Conservation (phyloP, 2,329 filamentous ascomycete genomes). For the Aspergillus carbonarius region DNA sequence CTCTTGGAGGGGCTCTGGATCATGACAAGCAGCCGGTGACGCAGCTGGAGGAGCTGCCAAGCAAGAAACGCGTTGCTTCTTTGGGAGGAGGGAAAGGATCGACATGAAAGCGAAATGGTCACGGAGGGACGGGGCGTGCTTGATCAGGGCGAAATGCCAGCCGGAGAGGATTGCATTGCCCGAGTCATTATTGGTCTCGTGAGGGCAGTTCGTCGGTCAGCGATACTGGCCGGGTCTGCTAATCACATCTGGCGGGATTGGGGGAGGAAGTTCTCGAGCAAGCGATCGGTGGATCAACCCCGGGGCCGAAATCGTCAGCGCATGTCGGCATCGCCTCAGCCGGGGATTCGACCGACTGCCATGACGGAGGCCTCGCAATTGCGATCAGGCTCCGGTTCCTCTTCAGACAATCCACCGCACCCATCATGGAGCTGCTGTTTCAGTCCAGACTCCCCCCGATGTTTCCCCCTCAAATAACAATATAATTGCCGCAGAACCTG, state of each 20-base stretch:
- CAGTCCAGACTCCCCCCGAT: background rate
- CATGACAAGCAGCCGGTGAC: background rate
- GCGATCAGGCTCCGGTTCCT: background rate
- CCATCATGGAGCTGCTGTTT: constrained; percentile 4
- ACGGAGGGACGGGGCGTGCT: background rate
- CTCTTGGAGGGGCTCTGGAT: background rate
- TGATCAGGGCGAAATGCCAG: background rate
- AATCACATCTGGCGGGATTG: background rate
- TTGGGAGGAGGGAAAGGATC: background rate
- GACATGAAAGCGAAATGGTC: background rate
- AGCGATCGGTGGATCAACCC: constrained; percentile 1
- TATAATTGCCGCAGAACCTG: background rate
- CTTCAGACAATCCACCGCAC: background rate
- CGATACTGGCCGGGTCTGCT: background rate
- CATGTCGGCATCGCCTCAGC: constrained; percentile 8
- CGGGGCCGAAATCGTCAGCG: constrained; percentile 4
- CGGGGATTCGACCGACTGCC: background rate
- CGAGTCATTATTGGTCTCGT: background rate
- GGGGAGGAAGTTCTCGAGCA: background rate
- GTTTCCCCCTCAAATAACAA: background rate
- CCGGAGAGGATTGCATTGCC: background rate
- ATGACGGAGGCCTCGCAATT: constrained; percentile 1
- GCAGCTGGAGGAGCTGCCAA: background rate
- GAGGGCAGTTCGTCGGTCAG: background rate
- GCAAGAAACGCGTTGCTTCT: background rate